These are phyloP conservation scores for Pecoramyces ruminantium DNA, from an alignment of 192 early-diverging fungal genomes.

Conservation along the genomic window DNA sequence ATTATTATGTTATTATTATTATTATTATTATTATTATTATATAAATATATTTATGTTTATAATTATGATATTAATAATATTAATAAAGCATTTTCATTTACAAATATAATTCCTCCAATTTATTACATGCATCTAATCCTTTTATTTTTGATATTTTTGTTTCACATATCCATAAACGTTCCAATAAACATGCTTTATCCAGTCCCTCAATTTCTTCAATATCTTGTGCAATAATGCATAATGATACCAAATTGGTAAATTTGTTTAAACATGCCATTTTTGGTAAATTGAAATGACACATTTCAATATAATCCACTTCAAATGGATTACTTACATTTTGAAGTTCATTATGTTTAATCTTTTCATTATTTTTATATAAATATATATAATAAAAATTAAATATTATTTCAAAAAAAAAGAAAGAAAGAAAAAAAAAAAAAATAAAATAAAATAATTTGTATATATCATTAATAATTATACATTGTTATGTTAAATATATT, in stretches of 20 bases:
- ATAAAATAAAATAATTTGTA: too few relatives aligned
- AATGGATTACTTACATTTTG: neutral
- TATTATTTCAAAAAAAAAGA: too few relatives aligned
- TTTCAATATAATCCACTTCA: constrained; percentile 11
- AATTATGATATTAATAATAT: too few relatives aligned
- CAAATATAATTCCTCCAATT: constrained; percentile 27
- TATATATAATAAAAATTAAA: too few relatives aligned
- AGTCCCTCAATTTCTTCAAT: constrained; percentile 22
- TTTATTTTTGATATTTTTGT: constrained; percentile 17
- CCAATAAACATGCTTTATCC: constrained; percentile 13
- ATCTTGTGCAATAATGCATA: constrained; percentile 41
- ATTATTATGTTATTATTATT: too few relatives aligned
- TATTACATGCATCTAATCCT: constrained; percentile 13
- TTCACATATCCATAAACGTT: constrained; percentile 41
- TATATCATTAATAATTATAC: too few relatives aligned
- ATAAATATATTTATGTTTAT: too few relatives aligned
- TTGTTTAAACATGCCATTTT: constrained; percentile 14
- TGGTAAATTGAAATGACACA: constrained; percentile 38
- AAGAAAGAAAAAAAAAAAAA: too few relatives aligned
- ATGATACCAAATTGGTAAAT: constrained; percentile 16
- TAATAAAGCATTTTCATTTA: too few relatives aligned
- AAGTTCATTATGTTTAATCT: constrained; percentile 7
- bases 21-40: too few relatives aligned
- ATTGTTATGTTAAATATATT: too few relatives aligned
- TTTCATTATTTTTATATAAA: neutral